Conservation (phyloP, 208 protist genomes). For the Leishmania guyanensis region DNA sequence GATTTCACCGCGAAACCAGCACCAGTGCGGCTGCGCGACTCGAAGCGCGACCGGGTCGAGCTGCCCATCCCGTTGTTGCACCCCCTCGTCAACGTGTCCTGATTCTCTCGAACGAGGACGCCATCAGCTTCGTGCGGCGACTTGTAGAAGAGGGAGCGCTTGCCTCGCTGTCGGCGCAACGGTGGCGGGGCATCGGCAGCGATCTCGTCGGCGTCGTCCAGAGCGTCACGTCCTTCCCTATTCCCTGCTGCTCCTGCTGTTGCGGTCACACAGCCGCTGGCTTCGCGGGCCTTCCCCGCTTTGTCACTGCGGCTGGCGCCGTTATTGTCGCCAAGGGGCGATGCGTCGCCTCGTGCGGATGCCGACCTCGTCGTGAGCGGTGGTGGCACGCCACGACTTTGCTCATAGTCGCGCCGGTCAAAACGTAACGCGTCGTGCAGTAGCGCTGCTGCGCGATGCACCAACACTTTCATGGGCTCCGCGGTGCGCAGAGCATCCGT, state of each 20-base stretch:
- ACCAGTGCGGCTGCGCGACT: background rate
- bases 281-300: background rate
- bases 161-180: conserved; percentile 36
- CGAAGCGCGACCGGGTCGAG: conserved; percentile 7
- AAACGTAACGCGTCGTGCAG: conserved; percentile 30
- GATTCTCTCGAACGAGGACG: conserved; percentile 6
- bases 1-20: background rate
- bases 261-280: background rate
- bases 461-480: conserved; percentile 15
- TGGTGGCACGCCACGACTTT: conserved; percentile 2
- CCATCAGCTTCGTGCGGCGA: background rate
- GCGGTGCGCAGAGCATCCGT: background rate
- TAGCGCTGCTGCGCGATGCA: conserved; percentile 10
- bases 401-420: conserved; percentile 30
- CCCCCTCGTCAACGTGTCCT: background rate
- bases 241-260: background rate
- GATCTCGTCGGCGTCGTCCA: background rate
- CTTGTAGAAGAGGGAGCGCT: conserved; percentile 51
- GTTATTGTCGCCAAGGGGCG: background rate
- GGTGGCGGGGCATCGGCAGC: conserved; percentile 12
- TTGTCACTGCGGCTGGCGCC: background rate
- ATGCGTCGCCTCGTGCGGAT: background rate
- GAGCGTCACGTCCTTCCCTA: background rate
- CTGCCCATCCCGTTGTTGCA: background rate
- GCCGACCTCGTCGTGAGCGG: conserved; percentile 3